Evolutionary conservation across 208 protist genomes (phyloP), one percentile per base, ranked within the genome.

Genomic region (Plasmodiophora brassicae): DNA sequence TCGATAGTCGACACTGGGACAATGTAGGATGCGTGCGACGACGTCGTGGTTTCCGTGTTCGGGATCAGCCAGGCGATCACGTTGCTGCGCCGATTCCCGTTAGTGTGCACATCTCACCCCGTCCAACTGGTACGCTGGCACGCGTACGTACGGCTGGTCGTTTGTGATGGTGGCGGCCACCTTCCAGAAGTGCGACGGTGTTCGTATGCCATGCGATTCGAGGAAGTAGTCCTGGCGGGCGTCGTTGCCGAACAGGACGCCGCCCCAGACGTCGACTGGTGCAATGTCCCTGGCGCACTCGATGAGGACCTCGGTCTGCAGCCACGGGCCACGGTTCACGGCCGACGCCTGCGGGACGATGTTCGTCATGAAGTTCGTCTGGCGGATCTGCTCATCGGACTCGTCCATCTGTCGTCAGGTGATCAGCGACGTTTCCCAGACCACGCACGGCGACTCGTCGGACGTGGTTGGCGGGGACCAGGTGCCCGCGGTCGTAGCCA

Each of bases 401-500:
- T 5, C 5, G n/a, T 78, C 65, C 65, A 78, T 78, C n/a, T n/a
- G n/a, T n/a, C n/a, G n/a, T n/a, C n/a, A n/a, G n/a, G n/a, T n/a
- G n/a, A n/a, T n/a, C n/a, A n/a, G n/a, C n/a, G n/a, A n/a, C n/a
- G n/a, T n/a, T n/a, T n/a, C n/a, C n/a, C n/a, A n/a, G n/a, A n/a
- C n/a, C n/a, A n/a, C n/a, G n/a, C n/a, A n/a, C n/a, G n/a, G n/a
- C n/a, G n/a, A n/a, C n/a, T n/a, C n/a, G n/a, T n/a, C n/a, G n/a
- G n/a, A n/a, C n/a, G n/a, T 78, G 65, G n/a, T 78, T 78, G 20
- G 65, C 32, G 20, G 65, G 65, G n/a, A 78, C 65, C 5, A 78
- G n/a, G 41, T 78, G 65, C 14, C 65, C 65, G 20, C 65, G 65
- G 41, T 78, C 65, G 41, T 78, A 78, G 10, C n/a, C 65, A 44